Base-by-base conservation (phyloP, 2,329 filamentous ascomycete species). In the Elsinoe perseae region DNA sequence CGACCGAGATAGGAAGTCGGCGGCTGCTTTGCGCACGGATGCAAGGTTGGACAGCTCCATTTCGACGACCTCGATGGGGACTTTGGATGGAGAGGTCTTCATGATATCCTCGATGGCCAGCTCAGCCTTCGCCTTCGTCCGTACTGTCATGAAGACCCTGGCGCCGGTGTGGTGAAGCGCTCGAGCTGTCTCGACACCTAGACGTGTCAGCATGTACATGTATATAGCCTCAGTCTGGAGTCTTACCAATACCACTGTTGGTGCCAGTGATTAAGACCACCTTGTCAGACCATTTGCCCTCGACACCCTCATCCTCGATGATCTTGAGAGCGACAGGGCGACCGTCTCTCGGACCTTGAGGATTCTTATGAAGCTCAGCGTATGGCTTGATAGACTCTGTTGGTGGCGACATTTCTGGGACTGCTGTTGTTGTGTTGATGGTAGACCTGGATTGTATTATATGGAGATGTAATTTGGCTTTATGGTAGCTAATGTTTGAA, bases 101-200 rank as follows among this genome's bases (percentile, higher is more conserved):
- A 64, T 59, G 44, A 68, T 62, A 14, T 66, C 63, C 2, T 66
- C 61, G 42, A 66, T 63, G 27, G 65, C 61, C 23, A 58, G 66
- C 25, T 70, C 61, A 16, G 71, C 69, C 60, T 75, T 76, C 4
- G 63, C 58, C 1, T 74, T 58, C 59, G 77, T 66, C 10, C 77
- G 70, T 1, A 69, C 74, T 2, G 75, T 74, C 8, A 72, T 64
- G 62, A 70, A 77, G 46, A 77, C 60, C 25, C 65, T 73, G 8
- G 75, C 75, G 8, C 76, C 76, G 0, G 77, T 75, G 9, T 69
- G 62, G 48, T 65, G 66, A 8, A 80, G 66, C 1, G 76, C 76
- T 10, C 69, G 67, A 2, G 68, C 73, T 2, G 73, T 76, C 57
- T 77, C 71, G 27, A 72, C 59, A 8, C 75, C 75, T 61, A n/a